These are phyloP conservation scores for Chlorociboria aeruginascens DNA, from an alignment of 495 filamentous ascomycete species.

Conservation along the genomic window DNA sequence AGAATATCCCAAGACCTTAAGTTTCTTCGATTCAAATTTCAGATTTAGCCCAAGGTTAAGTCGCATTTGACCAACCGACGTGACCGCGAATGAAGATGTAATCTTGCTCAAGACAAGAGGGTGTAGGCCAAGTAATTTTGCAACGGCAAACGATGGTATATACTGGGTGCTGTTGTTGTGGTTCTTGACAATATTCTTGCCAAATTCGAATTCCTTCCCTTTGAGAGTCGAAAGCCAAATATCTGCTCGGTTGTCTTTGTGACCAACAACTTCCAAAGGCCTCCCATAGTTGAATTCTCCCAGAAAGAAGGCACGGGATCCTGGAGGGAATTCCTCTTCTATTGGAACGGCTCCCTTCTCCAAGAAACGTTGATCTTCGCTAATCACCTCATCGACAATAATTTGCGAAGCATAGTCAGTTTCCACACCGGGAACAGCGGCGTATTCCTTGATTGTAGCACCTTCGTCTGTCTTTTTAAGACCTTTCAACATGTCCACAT, in stretches of 20 bases:
- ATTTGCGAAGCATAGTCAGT: slow-evolving; percentile 85
- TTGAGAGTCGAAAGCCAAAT: slow-evolving; percentile 60
- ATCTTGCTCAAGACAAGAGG: slow-evolving; percentile 88
- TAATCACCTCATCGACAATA: slow-evolving; percentile 80
- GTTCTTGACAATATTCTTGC: slow-evolving; percentile 52
- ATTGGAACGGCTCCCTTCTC: slow-evolving; percentile 77
- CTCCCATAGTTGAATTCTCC: slow-evolving; percentile 90
- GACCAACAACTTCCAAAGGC: slow-evolving; percentile 70
- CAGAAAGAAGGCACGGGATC: slow-evolving; percentile 82
- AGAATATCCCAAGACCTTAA: slow-evolving; percentile 94
- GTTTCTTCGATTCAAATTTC: slow-evolving; percentile 90
- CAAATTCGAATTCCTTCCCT: slow-evolving; percentile 69
- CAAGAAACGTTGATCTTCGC: slow-evolving; percentile 85
- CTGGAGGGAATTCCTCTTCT: slow-evolving; percentile 81
- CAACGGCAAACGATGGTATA: slow-evolving; percentile 74
- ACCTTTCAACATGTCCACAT: slow-evolving; percentile 87
- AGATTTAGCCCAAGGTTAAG: slow-evolving; percentile 90
- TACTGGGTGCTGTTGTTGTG: slow-evolving; percentile 62
- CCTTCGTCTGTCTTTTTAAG: slow-evolving; percentile 84
- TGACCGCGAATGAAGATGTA: slow-evolving; percentile 81
- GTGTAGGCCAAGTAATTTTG: slow-evolving; percentile 68
- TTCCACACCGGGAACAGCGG: slow-evolving; percentile 75
- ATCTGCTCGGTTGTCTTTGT: slow-evolving; percentile 59
- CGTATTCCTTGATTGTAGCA: slow-evolving; percentile 88
- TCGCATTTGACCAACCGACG: slow-evolving; percentile 57